Evolutionary conservation across 2,329 filamentous ascomycete genomes (phyloP).

Genomic region (Bipolaris sorokiniana): DNA sequence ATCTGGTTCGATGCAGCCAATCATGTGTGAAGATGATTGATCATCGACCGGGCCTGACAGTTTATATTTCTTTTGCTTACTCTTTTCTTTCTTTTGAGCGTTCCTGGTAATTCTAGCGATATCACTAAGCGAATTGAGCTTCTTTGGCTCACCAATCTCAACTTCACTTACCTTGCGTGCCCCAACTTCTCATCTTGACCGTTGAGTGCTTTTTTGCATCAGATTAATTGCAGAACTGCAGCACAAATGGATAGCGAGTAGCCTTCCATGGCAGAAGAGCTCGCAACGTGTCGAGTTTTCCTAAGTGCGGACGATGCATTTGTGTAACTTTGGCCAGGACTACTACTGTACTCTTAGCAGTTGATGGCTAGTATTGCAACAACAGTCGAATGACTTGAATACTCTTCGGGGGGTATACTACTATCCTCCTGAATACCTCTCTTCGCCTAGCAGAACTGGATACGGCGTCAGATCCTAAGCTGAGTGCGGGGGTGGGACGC

Average conservation of each 20-base stretch:
- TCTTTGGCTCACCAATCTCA: background rate
- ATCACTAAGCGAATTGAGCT: constrained; percentile 1
- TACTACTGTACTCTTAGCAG: background rate
- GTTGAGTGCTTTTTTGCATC: background rate
- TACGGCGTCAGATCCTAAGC: background rate
- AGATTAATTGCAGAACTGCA: background rate
- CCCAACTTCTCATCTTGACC: background rate
- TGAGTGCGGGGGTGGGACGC: background rate
- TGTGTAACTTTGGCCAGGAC: background rate
- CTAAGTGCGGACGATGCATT: background rate
- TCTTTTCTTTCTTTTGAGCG: background rate
- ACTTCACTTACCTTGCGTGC: background rate
- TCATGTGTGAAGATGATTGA: background rate
- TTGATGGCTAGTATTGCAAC: background rate
- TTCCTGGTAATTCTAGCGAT: constrained; percentile 4
- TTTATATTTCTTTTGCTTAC: constrained; percentile 1
- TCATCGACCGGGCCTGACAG: background rate
- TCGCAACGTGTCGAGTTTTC: background rate
- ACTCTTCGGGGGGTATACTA: background rate
- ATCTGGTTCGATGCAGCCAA: constrained; percentile 1
- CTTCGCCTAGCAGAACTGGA: too few relatives aligned
- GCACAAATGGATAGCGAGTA: too few relatives aligned
- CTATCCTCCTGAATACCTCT: background rate
- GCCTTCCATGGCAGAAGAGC: background rate
- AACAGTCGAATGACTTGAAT: background rate